Percentiles rank a stretch among this genome's conserved stretches.
phyloP scores from a whole-genome alignment of 345 rosid genomes.

The Populus pruinosa region DNA sequence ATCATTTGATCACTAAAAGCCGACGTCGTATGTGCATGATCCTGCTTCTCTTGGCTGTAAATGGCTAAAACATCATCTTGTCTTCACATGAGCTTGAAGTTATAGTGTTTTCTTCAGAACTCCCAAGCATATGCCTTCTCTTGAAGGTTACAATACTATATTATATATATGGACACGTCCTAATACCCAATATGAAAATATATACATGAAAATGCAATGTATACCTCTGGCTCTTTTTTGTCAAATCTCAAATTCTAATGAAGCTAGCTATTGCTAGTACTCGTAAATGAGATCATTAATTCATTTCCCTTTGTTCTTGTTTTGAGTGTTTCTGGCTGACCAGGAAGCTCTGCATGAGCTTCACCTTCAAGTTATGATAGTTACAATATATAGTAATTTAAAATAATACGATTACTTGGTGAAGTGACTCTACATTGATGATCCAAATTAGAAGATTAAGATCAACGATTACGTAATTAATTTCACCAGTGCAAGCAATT shows the following conservation, averaged over 20 bases:
- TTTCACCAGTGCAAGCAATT: background rate
- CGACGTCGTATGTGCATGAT: background rate
- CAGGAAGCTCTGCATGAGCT: background rate
- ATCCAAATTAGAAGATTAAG: background rate
- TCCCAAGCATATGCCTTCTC: background rate
- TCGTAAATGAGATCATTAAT: background rate
- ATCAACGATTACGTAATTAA: background rate
- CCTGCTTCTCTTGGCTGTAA: background rate
- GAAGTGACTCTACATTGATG: background rate
- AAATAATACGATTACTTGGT: conserved; percentile 6
- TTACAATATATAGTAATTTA: background rate
- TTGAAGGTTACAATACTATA: background rate
- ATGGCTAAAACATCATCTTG: background rate
- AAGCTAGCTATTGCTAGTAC: background rate
- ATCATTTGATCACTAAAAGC: background rate
- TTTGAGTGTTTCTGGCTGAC: background rate
- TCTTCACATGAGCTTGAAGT: background rate
- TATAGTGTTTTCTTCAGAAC: background rate
- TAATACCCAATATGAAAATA: background rate
- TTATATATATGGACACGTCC: background rate
- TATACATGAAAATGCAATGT: background rate
- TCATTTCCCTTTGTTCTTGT: background rate
- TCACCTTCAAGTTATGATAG: background rate
- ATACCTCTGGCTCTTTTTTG: background rate
- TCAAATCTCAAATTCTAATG: background rate